Evolutionary conservation across 1,139 yeast species (phyloP).

Genomic region (Sugiyamaella japonica): DNA sequence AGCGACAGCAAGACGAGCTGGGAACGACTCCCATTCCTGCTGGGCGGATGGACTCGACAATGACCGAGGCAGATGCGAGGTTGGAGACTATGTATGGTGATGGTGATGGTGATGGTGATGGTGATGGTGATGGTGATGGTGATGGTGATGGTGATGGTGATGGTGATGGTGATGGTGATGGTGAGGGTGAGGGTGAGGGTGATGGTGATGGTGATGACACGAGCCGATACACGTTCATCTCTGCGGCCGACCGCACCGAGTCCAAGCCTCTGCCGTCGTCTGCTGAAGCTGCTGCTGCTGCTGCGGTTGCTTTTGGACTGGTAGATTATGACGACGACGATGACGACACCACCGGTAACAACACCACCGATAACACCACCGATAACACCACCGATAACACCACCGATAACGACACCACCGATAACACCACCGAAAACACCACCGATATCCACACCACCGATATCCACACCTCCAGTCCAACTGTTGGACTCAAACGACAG

Average conservation of each 20-base stretch:
- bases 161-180: slow-evolving; percentile 19
- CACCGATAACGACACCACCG: neutral
- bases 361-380: neutral
- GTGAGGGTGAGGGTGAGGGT: no score
- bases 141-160: slow-evolving; percentile 20
- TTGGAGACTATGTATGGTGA: slow-evolving; percentile 17
- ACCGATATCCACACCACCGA: neutral
- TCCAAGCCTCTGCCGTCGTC: neutral
- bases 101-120: slow-evolving; percentile 20
- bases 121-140: slow-evolving; percentile 19
- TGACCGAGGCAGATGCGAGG: slow-evolving; percentile 17
- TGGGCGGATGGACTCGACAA: slow-evolving; percentile 10
- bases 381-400: neutral
- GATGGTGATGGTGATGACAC: slow-evolving; percentile 17
- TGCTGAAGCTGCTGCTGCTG: slow-evolving; percentile 19
- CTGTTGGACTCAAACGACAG: slow-evolving; percentile 19
- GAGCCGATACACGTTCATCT: slow-evolving; percentile 4
- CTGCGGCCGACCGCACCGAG: neutral
- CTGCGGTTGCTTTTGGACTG: slow-evolving; percentile 16
- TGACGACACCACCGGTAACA: slow-evolving; percentile 6
- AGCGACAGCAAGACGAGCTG: slow-evolving; percentile 3
- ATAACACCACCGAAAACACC: neutral
- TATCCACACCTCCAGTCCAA: neutral
- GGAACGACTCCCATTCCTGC: slow-evolving; percentile 13
- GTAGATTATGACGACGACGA: slow-evolving; percentile 19